phyloP scores from a whole-genome alignment of 2,329 filamentous ascomycete species.

The Colletotrichum sp. region DNA sequence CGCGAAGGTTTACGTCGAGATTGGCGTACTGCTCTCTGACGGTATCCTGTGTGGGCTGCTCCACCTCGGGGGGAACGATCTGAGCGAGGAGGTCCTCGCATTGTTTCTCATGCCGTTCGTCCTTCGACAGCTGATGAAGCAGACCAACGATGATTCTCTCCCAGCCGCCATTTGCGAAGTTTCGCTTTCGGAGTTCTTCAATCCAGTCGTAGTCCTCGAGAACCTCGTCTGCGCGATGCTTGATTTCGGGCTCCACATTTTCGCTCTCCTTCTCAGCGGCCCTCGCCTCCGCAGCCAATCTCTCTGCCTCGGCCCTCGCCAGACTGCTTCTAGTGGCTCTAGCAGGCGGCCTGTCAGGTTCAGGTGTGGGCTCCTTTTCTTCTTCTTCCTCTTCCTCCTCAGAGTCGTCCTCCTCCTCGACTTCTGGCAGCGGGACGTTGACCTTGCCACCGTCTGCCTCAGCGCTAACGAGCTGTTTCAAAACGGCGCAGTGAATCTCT shows the following conservation, averaged over 20 bases:
- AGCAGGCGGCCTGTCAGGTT: slow-evolving; percentile 71
- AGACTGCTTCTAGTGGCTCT: slow-evolving; percentile 87
- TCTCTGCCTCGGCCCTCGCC: slow-evolving; percentile 79
- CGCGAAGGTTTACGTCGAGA: slow-evolving; percentile 83
- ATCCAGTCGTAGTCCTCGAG: slow-evolving; percentile 82
- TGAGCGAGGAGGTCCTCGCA: slow-evolving; percentile 83
- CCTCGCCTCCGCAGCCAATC: slow-evolving; percentile 64
- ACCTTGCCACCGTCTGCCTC: slow-evolving; percentile 80
- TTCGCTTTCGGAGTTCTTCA: slow-evolving; percentile 79
- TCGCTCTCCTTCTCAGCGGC: slow-evolving; percentile 53
- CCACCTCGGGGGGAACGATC: slow-evolving; percentile 75
- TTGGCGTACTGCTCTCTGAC: slow-evolving; percentile 74
- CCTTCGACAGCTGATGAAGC: slow-evolving; percentile 82
- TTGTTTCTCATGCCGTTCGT: slow-evolving; percentile 68
- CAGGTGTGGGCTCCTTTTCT: slow-evolving; percentile 62
- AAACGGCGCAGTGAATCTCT: slow-evolving; percentile 88
- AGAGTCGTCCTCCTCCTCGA: slow-evolving; percentile 73
- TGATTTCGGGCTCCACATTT: slow-evolving; percentile 49
- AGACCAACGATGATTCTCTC: slow-evolving; percentile 87
- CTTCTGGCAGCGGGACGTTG: slow-evolving; percentile 77
- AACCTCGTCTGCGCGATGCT: slow-evolving; percentile 78
- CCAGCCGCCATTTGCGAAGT: slow-evolving; percentile 91
- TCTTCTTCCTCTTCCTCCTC: slow-evolving; percentile 66
- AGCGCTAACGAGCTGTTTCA: slow-evolving; percentile 83
- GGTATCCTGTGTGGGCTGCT: slow-evolving; percentile 77